Conservation (phyloP, 1,284 basidiomycete genomes). For the Marasmius fiardii region DNA sequence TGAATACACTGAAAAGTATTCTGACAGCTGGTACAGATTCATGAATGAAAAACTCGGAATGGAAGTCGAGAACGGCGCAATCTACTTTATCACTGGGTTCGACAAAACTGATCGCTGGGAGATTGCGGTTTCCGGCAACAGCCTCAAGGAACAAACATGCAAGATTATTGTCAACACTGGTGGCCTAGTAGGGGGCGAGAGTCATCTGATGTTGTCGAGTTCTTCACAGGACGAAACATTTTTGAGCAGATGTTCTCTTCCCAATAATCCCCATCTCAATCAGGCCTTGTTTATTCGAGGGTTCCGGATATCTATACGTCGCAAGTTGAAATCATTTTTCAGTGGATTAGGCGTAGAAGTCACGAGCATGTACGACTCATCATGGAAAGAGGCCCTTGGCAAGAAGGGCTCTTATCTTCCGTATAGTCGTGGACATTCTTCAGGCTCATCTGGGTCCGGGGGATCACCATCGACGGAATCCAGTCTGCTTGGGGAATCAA, state of each 20-base stretch:
- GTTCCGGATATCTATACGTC: too few relatives aligned
- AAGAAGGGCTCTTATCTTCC: too few relatives aligned
- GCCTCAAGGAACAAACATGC: background rate
- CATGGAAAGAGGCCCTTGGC: too few relatives aligned
- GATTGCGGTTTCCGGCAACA: background rate
- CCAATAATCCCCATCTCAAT: background rate
- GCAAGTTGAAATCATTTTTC: too few relatives aligned
- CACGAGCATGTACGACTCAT: too few relatives aligned
- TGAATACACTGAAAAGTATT: conserved; percentile 4
- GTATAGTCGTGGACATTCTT: too few relatives aligned
- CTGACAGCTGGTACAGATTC: conserved; percentile 4
- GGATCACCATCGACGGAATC: too few relatives aligned
- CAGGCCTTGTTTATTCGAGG: too few relatives aligned
- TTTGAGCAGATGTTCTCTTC: background rate
- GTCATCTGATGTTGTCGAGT: background rate
- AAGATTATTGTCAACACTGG: background rate
- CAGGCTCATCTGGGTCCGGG: too few relatives aligned
- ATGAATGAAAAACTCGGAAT: conserved; percentile 4
- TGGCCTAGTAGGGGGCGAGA: background rate
- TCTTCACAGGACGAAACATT: background rate
- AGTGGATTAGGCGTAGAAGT: too few relatives aligned
- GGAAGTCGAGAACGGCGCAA: conserved; percentile 5
- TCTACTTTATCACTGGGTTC: conserved; percentile 11
- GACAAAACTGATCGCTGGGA: conserved; percentile 9
- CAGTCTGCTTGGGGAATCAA: too few relatives aligned